phyloP scores from a whole-genome alignment of 176 grass and related monocot species.

The Dactylis glomerata region DNA sequence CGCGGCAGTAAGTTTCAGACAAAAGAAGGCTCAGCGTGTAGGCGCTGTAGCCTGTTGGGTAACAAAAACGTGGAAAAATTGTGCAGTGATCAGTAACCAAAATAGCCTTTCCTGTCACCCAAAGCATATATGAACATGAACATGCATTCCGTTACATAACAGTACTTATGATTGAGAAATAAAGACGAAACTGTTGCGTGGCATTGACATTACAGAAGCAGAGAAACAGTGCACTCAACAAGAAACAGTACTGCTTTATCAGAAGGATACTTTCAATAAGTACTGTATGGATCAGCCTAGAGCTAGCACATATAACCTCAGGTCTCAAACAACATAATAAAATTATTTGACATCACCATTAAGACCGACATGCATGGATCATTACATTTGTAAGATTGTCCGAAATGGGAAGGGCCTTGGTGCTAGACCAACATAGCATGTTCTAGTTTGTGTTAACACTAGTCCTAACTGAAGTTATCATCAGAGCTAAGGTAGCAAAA shows the following conservation, averaged over 20 bases:
- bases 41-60: background rate
- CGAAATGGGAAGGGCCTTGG: background rate
- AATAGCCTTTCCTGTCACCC: background rate
- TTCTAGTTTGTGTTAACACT: background rate
- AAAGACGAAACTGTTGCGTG: constrained; percentile 7
- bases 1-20: constrained; percentile 15
- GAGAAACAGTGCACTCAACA: constrained; percentile 28
- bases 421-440: background rate
- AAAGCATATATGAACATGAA: constrained; percentile 24
- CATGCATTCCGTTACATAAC: constrained; percentile 17
- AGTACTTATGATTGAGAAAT: constrained; percentile 9
- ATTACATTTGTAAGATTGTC: background rate
- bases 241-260: constrained; percentile 6
- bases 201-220: constrained; percentile 17
- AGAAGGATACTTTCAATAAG: background rate
- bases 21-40: background rate
- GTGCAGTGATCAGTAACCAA: background rate
- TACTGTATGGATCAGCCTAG: background rate
- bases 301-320: background rate
- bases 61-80: background rate
- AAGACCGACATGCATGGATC: background rate
- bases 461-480: background rate
- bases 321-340: background rate
- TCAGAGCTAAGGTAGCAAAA: background rate
- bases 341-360: background rate